Conservation (phyloP, 352 stramenopile genomes). For the Phytophthora sojae region DNA sequence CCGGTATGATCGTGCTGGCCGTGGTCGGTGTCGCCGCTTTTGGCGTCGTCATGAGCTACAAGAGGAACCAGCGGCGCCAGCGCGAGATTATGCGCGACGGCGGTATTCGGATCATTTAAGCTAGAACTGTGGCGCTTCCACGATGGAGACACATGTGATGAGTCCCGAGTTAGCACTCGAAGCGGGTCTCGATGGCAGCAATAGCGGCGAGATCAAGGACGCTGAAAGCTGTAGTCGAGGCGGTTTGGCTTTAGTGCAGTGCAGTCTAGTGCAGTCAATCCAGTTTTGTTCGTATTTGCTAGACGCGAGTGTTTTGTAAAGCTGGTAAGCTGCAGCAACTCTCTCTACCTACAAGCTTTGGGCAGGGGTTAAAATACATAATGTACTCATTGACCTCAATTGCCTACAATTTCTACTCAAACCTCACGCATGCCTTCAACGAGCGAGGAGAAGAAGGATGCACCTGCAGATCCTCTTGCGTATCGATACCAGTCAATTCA, state of each 20-base stretch:
- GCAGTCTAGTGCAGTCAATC: conserved; percentile 35
- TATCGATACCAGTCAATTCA: too few relatives aligned
- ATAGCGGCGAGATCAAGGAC: conserved; percentile 1
- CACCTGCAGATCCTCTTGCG: too few relatives aligned
- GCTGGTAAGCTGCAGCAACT: conserved; percentile 1
- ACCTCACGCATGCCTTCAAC: too few relatives aligned
- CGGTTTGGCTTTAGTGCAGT: conserved; percentile 10
- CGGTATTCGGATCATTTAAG: conserved; percentile 50
- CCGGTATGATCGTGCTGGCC: conserved; percentile 64
- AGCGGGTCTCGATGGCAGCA: conserved; percentile 20
- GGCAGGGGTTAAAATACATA: too few relatives aligned
- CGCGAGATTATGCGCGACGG: conserved; percentile 81
- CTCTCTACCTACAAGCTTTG: too few relatives aligned
- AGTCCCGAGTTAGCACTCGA: conserved; percentile 18
- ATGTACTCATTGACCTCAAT: too few relatives aligned
- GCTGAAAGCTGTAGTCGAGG: conserved; percentile 15
- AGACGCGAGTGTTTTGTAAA: neutral
- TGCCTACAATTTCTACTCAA: too few relatives aligned
- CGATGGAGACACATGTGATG: conserved; percentile 15
- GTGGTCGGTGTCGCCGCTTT: conserved; percentile 59
- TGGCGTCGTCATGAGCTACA: conserved; percentile 74
- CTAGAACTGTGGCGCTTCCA: conserved; percentile 17
- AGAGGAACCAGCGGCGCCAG: conserved; percentile 80
- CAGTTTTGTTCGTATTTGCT: conserved; percentile 32
- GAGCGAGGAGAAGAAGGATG: too few relatives aligned